Evolutionary conservation across 805 yeast species (phyloP).

Genomic region (Brettanomyces nanus): DNA sequence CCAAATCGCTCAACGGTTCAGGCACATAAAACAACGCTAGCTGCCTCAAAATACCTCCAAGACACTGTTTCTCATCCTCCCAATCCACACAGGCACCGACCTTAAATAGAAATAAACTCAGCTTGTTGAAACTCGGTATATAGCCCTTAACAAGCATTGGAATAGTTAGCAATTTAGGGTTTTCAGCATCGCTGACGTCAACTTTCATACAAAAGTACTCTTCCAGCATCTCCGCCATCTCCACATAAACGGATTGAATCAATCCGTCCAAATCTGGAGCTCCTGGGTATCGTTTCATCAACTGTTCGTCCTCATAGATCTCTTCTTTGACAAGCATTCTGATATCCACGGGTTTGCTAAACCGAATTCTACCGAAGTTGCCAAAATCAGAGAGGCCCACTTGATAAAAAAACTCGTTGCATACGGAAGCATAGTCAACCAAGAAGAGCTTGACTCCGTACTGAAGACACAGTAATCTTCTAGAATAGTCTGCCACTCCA

Average conservation of each 20-base stretch:
- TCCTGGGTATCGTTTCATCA: constrained; percentile 4
- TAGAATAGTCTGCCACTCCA: constrained; percentile 69
- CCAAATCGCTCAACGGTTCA: constrained; percentile 16
- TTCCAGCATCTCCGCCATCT: constrained; percentile 66
- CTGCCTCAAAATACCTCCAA: constrained; percentile 56
- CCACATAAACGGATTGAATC: constrained; percentile 11
- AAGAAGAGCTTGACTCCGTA: constrained; percentile 68
- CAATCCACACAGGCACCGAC: constrained; percentile 55
- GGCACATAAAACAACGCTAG: constrained; percentile 59
- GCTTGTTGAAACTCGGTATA: constrained; percentile 51
- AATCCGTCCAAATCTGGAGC: constrained; percentile 11
- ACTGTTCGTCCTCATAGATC: constrained; percentile 23
- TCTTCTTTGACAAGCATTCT: constrained; percentile 29
- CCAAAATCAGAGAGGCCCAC: constrained; percentile 68
- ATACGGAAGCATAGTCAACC: constrained; percentile 70
- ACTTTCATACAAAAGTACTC: constrained; percentile 68
- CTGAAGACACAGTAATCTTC: constrained; percentile 77
- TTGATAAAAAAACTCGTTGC: constrained; percentile 72
- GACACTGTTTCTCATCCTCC: constrained; percentile 59
- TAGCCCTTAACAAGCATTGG: constrained; percentile 67
- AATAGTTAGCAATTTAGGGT: constrained; percentile 36
- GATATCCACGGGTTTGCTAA: constrained; percentile 28
- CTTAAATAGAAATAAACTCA: constrained; percentile 59
- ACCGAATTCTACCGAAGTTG: constrained; percentile 60
- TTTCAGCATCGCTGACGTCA: constrained; percentile 23